Evolutionary conservation across 2,329 filamentous ascomycete species (phyloP).

Genomic region (Pseudogymnoascus sp.): DNA sequence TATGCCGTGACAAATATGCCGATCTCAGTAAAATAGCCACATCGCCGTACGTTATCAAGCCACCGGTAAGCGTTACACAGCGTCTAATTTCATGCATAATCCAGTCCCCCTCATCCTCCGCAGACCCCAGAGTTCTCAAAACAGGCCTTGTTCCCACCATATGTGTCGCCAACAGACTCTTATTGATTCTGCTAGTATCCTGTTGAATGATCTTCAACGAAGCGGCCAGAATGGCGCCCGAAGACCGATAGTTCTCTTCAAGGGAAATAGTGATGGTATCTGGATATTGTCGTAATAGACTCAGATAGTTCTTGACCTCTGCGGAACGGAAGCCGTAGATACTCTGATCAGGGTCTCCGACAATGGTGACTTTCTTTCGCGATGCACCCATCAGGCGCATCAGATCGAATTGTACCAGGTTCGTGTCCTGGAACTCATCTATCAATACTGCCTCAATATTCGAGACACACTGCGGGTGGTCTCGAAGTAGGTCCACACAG

Average conservation of each 20-base stretch:
- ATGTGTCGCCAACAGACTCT: constrained; percentile 73
- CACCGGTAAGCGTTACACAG: constrained; percentile 60
- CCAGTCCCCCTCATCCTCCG: constrained; percentile 75
- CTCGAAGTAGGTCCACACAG: constrained; percentile 69
- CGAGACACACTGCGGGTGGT: constrained; percentile 70
- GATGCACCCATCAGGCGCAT: constrained; percentile 79
- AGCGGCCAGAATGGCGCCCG: constrained; percentile 70
- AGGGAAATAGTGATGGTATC: constrained; percentile 75
- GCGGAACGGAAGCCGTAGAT: constrained; percentile 95
- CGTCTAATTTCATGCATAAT: constrained; percentile 77
- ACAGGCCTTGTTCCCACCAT: constrained; percentile 72
- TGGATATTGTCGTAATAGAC: constrained; percentile 68
- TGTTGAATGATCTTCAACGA: constrained; percentile 87
- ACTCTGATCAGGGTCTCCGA: constrained; percentile 94
- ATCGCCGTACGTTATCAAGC: constrained; percentile 66
- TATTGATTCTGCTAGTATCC: constrained; percentile 71
- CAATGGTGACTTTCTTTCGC: constrained; percentile 75
- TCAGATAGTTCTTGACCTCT: constrained; percentile 78
- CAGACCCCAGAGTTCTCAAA: constrained; percentile 63
- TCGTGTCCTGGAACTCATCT: constrained; percentile 97
- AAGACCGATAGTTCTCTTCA: constrained; percentile 92
- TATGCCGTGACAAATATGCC: constrained; percentile 71
- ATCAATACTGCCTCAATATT: constrained; percentile 90
- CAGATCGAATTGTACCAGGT: constrained; percentile 86
- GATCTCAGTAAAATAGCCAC: constrained; percentile 84